Evolutionary conservation across 768 basidiomycete species (phyloP).

Genomic region (Leccinellum luteum): DNA sequence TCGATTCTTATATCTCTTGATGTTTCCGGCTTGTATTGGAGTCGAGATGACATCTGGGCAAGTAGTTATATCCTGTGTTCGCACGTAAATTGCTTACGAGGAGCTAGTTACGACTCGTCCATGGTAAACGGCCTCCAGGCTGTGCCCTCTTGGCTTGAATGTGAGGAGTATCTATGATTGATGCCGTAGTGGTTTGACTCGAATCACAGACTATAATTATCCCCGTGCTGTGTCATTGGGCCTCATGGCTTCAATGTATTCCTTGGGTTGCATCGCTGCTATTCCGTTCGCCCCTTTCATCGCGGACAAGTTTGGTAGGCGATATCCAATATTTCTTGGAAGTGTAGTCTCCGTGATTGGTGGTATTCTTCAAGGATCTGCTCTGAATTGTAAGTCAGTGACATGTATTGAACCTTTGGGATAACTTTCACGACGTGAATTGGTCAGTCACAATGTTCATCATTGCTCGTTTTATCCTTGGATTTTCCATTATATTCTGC

Average conservation of each 20-base stretch:
- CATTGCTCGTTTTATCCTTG: not conserved
- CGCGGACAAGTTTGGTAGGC: not conserved
- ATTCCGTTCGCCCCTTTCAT: not conserved
- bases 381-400: not conserved
- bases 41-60: not conserved
- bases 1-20: not conserved
- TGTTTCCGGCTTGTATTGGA: not conserved
- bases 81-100: slow-evolving; percentile 15
- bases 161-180: not conserved
- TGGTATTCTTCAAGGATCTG: not conserved
- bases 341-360: not conserved
- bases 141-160: not conserved
- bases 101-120: not conserved
- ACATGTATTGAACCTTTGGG: not conserved
- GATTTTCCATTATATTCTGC: not conserved
- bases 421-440: not conserved
- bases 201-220: not conserved
- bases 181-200: not conserved
- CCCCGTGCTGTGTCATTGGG: not conserved
- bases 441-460: not conserved
- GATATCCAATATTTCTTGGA: not conserved
- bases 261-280: not conserved
- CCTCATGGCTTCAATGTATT: not conserved
- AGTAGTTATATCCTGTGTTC: not conserved
- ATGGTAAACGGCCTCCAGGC: not conserved